phyloP scores from a whole-genome alignment of 2,329 filamentous ascomycete genomes.

The Epichloe sp. region DNA sequence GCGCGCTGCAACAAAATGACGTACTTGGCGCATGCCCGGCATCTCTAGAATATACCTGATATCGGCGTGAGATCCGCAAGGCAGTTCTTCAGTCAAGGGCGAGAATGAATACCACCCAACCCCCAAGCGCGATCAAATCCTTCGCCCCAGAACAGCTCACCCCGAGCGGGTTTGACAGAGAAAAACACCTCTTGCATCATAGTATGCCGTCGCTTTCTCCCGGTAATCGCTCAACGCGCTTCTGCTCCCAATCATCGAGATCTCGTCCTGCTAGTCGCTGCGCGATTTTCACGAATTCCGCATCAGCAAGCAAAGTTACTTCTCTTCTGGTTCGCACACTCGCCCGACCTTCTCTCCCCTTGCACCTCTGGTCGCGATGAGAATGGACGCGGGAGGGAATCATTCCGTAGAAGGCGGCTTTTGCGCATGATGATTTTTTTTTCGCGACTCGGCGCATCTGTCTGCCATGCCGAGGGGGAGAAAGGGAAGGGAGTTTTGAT shows the following conservation, averaged over 20 bases:
- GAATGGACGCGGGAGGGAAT: neutral
- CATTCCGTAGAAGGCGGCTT: neutral
- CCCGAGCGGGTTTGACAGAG: neutral
- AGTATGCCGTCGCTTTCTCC: constrained; percentile 83
- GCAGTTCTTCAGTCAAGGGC: neutral
- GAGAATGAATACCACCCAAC: neutral
- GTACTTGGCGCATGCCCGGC: constrained; percentile 5
- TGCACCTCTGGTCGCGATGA: neutral
- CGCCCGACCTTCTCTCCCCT: neutral
- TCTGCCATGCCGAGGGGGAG: neutral
- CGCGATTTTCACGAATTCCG: neutral
- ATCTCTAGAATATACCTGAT: neutral
- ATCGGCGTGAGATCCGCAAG: neutral
- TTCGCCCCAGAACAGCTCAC: neutral
- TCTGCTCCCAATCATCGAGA: constrained; percentile 93
- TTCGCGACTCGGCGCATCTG: neutral
- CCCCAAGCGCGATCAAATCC: neutral
- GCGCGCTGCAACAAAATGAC: constrained; percentile 1
- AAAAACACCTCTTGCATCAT: constrained; percentile 16
- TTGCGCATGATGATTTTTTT: neutral
- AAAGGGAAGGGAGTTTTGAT: no score
- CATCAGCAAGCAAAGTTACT: neutral
- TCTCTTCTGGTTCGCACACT: neutral
- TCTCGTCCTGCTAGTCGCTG: constrained; percentile 57
- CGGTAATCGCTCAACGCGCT: constrained; percentile 75